Base-by-base conservation (phyloP, 495 filamentous ascomycete species). In the Neohortaea acidophila region DNA sequence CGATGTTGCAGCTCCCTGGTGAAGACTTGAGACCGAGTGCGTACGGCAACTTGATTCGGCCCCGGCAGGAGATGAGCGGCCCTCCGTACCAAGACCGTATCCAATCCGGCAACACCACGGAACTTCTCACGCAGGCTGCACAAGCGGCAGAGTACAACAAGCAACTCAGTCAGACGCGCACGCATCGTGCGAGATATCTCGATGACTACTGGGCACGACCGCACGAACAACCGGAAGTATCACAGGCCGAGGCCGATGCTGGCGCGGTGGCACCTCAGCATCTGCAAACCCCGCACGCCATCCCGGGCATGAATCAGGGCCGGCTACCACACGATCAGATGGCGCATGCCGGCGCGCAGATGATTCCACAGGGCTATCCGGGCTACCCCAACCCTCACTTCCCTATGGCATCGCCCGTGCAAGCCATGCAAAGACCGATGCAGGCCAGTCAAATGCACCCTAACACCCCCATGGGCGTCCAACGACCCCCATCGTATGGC, bases 71-170 rank as follows among this genome's bases (percentile, higher is more conserved):
- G 54, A 70, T 94, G 41, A 75, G 81, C 2, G 91, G 89, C 14
- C 76, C 79, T 18, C 69, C 86, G 2, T 97, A 94, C 57, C 79
- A 84, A 56, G 91, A 96, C 55, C 72, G 82, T 33, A 80, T 74
- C 10, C 79, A 85, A 56, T 63, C 81, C 12, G 87, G 75, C 47
- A 69, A 79, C n/a, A 66, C 76, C 3, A 59, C 72, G n/a, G 87
- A 94, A 47, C 75, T 96, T 39, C 63, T 91, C 42, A 81, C 81
- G 36, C 85, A 96, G 52, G 85, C 85, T 21, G 70, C 79, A 21
- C 83, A 89, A 27, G 77, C 86, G 3, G 81, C 84, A 22, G 86
- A 96, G 51, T 92, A 75, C 63, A 96, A 92, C 59, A 86, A 86
- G 50, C 62, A 66, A 21, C 62, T 96, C 20, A 77, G 74, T 40